Base-by-base conservation (phyloP, 2,329 filamentous ascomycete genomes). In the Scleromitrula shiraiana region DNA sequence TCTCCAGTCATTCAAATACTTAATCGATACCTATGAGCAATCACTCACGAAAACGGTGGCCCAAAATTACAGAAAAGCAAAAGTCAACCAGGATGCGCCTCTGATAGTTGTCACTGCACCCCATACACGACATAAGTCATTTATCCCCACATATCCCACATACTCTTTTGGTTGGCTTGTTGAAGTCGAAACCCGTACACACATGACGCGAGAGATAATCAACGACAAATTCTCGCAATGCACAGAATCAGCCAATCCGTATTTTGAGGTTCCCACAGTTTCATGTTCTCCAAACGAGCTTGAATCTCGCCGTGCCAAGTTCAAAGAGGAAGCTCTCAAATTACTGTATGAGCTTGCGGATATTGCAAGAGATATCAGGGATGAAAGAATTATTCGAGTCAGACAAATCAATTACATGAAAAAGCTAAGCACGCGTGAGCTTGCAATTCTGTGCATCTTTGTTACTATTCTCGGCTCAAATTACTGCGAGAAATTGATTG, bases 171-270 rank as follows among this genome's bases (percentile, higher is more conserved):
- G 27, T 7, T 35, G 30, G 12, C 15, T 42, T 4, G 17, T 35
- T n/a, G 44, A 47, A 15, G 19, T 41, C 7, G 37, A 39, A 29
- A 46, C 35, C 3, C 43, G 33, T 4, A 17, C 43, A 3, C 2
- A 12, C 22, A 39, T 38, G 7, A 17, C 14, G 7, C 43, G 17
- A 3, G 43, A 46, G 9, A 38, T 39, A 7, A 39, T 38, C 9
- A 23, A 46, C 10, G 43, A 46, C 26, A 7, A 20, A 3, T 29
- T 47, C 30, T 47, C 27, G 10, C 37, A 47, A 42, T 47, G 38
- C 26, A 7, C 20, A 2, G 26, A 10, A 36, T 17, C 33, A 22
- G 20, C 33, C n/a, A 36, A 12, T 36, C 15, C 12, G 19, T 36
- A 23, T 19, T 46, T 46, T 12, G 35, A 39, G 14, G 33, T 36